Evolutionary conservation across 2,329 filamentous ascomycete genomes (phyloP), one percentile per base, ranked within the genome.

Genomic region (Epichloe gansuensis): DNA sequence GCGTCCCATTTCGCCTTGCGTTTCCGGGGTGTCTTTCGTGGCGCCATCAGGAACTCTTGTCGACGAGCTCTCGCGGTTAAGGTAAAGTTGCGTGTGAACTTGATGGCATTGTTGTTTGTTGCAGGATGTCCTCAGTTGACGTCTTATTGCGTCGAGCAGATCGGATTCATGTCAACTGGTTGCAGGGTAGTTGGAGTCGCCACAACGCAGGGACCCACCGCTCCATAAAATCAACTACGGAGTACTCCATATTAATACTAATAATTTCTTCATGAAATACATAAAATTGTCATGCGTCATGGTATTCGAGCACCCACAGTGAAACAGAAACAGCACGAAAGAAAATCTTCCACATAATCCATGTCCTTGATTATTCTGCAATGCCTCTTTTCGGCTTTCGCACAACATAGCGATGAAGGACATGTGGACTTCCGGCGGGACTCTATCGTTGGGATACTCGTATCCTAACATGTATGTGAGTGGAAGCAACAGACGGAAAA

Each of bases 361-460:
- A 21, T 21, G 17, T 21, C 17, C 17, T 21, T 21, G 17, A 21
- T 21, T 2, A 21, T 21, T 21, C 17, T 21, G 17, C 17, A 21
- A 21, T 21, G 17, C 17, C 17, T 21, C 17, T 21, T 21, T 21
- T 21, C 17, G 17, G 17, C 17, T 21, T 21, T 21, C 17, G 17
- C 17, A 2, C 17, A 21, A 21, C 17, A 21, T 21, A 21, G 17
- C 17, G 17, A 21, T 21, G 17, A 21, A 71, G 28, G 79, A 86
- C 58, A 89, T 90, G 52, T 90, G 88, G 76, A 84, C 83, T 52
- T 70, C 82, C 0, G 83, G 84, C 55, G 87, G 86, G 37, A 90
- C 86, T 48, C 70, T 91, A 54, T 88, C 81, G 3, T 79, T 89
- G 54, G 86, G 86, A 51, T 91, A 88, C 64, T 82, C 81, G 0